A percentile compares a stretch with the other conserved stretches of the same genome.
Conservation (phyloP, 768 basidiomycete species). For the Mrakia gelida region DNA sequence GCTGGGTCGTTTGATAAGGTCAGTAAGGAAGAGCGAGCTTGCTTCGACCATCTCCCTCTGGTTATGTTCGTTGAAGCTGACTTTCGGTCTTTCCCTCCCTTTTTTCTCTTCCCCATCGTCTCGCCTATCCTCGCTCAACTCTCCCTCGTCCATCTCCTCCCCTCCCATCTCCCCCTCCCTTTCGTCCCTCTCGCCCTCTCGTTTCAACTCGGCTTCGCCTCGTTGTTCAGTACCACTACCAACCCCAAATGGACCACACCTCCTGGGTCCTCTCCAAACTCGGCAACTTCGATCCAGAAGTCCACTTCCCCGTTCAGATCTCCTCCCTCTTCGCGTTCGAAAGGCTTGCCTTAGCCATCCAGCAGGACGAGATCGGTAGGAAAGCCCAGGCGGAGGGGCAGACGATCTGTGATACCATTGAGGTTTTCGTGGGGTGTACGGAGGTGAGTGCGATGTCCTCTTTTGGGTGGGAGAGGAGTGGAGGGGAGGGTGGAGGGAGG, state of each 20-base stretch:
- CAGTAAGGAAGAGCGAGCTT: too few species aligned
- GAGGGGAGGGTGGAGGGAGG: too few species aligned
- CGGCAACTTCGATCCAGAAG: slow-evolving; percentile 50
- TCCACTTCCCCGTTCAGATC: slow-evolving; percentile 72
- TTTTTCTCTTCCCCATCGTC: too few species aligned
- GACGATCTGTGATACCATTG: slow-evolving; percentile 59
- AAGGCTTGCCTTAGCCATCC: slow-evolving; percentile 51
- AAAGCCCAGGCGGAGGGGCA: neutral
- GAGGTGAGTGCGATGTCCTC: slow-evolving; percentile 51
- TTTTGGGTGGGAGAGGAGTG: too few species aligned
- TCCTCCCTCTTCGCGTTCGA: slow-evolving; percentile 76
- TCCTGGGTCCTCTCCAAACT: slow-evolving; percentile 63
- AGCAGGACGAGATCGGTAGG: slow-evolving; percentile 10
- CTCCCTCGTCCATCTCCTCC: slow-evolving; percentile 56
- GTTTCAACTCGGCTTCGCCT: too few species aligned
- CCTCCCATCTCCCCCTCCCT: too few species aligned
- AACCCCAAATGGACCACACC: slow-evolving; percentile 56
- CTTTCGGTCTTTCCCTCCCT: slow-evolving; percentile 38
- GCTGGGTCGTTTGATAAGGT: slow-evolving; percentile 84
- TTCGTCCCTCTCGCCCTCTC: too few species aligned
- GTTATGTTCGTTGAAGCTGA: too few species aligned
- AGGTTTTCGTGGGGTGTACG: slow-evolving; percentile 83
- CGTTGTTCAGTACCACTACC: too few species aligned
- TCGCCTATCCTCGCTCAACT: too few species aligned
- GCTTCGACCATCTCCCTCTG: too few species aligned